Evolutionary conservation across 306 rosid species (phyloP).

Genomic region (Vicia faba): DNA sequence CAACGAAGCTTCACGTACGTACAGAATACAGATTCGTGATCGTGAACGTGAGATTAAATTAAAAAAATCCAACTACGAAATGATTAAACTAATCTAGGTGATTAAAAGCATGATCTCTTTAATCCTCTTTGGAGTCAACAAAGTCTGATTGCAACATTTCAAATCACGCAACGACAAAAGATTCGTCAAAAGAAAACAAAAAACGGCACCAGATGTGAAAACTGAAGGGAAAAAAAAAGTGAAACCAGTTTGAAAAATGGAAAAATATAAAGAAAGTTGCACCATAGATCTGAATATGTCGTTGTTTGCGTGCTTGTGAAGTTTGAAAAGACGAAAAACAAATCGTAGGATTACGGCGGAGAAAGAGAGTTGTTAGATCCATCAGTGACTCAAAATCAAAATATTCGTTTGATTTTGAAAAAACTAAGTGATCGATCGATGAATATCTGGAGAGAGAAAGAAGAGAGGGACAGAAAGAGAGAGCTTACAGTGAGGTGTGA

Average conservation of each 20-base stretch:
- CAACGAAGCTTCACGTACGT: slow-evolving; percentile 43
- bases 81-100: slow-evolving; percentile 42
- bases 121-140: slow-evolving; percentile 28
- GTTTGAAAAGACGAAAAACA: slow-evolving; percentile 13
- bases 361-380: slow-evolving; percentile 38
- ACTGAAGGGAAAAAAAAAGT: not conserved
- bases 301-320: slow-evolving; percentile 42
- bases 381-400: slow-evolving; percentile 17
- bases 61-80: slow-evolving; percentile 8
- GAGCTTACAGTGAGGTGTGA: slow-evolving; percentile 38
- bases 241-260: not conserved
- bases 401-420: slow-evolving; percentile 5
- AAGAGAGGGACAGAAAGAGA: slow-evolving; percentile 6
- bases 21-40: slow-evolving; percentile 35
- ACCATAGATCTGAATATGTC: slow-evolving; percentile 45
- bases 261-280: slow-evolving; percentile 26
- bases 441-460: not conserved
- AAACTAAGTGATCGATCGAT: not conserved
- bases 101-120: slow-evolving; percentile 40
- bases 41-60: slow-evolving; percentile 11
- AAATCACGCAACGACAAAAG: not conserved
- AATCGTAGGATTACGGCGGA: slow-evolving; percentile 38
- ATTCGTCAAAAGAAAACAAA: not conserved
- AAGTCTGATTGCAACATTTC: slow-evolving; percentile 6
- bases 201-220: not conserved